Conservation (phyloP, 257 asterid species). For the Pogostemon cablin region DNA sequence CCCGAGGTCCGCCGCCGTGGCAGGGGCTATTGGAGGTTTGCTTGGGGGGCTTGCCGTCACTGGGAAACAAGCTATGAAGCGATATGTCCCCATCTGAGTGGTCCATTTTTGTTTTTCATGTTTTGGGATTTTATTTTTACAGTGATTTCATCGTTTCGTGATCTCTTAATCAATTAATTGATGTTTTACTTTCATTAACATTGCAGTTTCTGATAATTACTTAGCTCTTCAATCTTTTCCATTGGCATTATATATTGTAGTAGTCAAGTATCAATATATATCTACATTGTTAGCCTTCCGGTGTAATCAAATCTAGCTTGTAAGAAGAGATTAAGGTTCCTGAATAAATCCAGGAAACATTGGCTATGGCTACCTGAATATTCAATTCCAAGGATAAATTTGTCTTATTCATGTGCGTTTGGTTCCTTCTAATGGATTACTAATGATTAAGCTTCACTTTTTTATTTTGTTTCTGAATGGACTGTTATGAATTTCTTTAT, state of each 20-base stretch:
- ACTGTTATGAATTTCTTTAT: not conserved
- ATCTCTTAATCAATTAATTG: slow-evolving; percentile 32
- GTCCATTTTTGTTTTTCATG: slow-evolving; percentile 9
- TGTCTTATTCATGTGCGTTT: not conserved
- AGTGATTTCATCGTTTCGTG: slow-evolving; percentile 13
- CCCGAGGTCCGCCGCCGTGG: slow-evolving; percentile 73
- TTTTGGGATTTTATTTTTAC: slow-evolving; percentile 27
- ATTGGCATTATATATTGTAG: slow-evolving; percentile 23
- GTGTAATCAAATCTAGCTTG: slow-evolving; percentile 32
- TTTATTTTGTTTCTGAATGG: not conserved
- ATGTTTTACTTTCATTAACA: slow-evolving; percentile 24
- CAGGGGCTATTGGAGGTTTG: slow-evolving; percentile 74
- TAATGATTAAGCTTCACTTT: too few species aligned
- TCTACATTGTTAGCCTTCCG: slow-evolving; percentile 18
- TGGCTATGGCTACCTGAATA: slow-evolving; percentile 32
- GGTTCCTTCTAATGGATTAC: slow-evolving; percentile 13
- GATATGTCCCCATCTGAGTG: slow-evolving; percentile 59
- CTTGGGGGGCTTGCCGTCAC: slow-evolving; percentile 59
- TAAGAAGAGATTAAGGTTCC: slow-evolving; percentile 29
- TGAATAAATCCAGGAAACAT: slow-evolving; percentile 39
- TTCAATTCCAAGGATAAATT: not conserved
- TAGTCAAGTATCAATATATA: slow-evolving; percentile 19
- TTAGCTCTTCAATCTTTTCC: slow-evolving; percentile 19
- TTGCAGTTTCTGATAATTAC: slow-evolving; percentile 36
- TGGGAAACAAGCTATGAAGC: slow-evolving; percentile 63